Percentiles rank a stretch among this genome's conserved stretches.
These are phyloP conservation scores for Penicillium sp. DNA, from an alignment of 2,329 filamentous ascomycete species.

Conservation along the genomic window DNA sequence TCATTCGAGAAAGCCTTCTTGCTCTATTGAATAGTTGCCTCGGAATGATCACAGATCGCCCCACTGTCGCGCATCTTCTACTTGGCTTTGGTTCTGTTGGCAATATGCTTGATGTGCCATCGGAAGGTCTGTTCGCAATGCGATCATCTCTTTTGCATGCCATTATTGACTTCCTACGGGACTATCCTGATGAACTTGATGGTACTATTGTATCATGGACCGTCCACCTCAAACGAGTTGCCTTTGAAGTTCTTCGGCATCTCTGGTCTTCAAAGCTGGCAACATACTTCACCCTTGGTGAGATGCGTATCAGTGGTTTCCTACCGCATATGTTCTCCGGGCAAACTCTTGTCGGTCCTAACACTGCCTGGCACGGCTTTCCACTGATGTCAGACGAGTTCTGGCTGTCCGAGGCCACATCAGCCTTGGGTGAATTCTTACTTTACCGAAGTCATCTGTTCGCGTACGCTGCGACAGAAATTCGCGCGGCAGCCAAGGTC, in stretches of 20 bases:
- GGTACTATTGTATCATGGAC: slow-evolving; percentile 66
- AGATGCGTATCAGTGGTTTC: slow-evolving; percentile 77
- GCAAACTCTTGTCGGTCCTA: slow-evolving; percentile 68
- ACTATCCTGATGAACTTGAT: slow-evolving; percentile 65
- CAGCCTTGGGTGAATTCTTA: slow-evolving; percentile 74
- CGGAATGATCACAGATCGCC: slow-evolving; percentile 68
- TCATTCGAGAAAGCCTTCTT: slow-evolving; percentile 79
- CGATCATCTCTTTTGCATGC: slow-evolving; percentile 80
- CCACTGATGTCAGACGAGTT: slow-evolving; percentile 64
- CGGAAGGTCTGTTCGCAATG: slow-evolving; percentile 68
- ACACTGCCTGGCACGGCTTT: slow-evolving; percentile 71
- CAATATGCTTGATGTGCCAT: slow-evolving; percentile 66
- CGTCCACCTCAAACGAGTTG: slow-evolving; percentile 65
- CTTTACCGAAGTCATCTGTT: slow-evolving; percentile 72
- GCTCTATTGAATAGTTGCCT: slow-evolving; percentile 84
- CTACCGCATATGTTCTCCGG: slow-evolving; percentile 73
- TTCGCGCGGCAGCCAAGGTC: slow-evolving; percentile 72
- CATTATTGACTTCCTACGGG: slow-evolving; percentile 69
- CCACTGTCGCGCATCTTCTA: slow-evolving; percentile 85
- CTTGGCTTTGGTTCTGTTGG: slow-evolving; percentile 81
- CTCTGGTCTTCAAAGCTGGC: slow-evolving; percentile 85
- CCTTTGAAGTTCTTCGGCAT: slow-evolving; percentile 71
- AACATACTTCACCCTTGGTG: slow-evolving; percentile 68
- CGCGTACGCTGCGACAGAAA: slow-evolving; percentile 81
- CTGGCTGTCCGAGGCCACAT: slow-evolving; percentile 64